Base-by-base conservation (phyloP, 2,329 filamentous ascomycete species). In the Malbranchea cinnamomea region DNA sequence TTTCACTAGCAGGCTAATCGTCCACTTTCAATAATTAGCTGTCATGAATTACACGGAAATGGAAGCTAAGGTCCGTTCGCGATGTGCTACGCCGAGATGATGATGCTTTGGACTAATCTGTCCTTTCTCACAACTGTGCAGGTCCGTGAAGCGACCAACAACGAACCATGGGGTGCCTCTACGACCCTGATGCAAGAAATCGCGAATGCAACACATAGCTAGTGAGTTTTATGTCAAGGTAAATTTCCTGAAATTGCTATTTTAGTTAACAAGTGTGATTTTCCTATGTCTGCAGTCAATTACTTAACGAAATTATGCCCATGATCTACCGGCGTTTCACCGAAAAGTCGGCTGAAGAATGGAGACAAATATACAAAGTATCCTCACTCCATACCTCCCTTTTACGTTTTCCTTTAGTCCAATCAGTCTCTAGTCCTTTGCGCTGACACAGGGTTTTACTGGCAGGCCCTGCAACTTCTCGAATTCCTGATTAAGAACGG, bases 261-360 rank as follows among this genome's bases (percentile, higher is more conserved):
- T 28, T 17, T 20, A 20, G 11, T 36, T 19, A 15, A 33, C 6
- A 8, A 23, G 6, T 4, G 7, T 19, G 37, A 46, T 37, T 29
- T 5, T 35, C 32, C 31, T 14, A 23, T 17, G 23, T 23, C n/a
- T 32, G 34, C 50, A 94, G 87, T 54, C 84, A 93, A 73, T 73
- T 85, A 30, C 74, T 98, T 34, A 95, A 95, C 57, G 89, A 98
- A 58, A 95, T 98, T 53, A 98, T 98, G 89, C 89, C 89, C 42
- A 89, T 98, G 83, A 93, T 98, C 51, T 98, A 98, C 65, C 89
- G 91, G 50, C 81, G 89, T 41, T 98, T 98, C 57, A 98, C 89
- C 37, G 89, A 98, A 55, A 98, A 98, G 65, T 71, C 84, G 5
- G 87, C 89, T 33, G 89, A 98, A 54, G 89, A 98, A 60, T 98